Evolutionary conservation across 1,139 yeast species (phyloP).

Genomic region (Hansenula anomala): DNA sequence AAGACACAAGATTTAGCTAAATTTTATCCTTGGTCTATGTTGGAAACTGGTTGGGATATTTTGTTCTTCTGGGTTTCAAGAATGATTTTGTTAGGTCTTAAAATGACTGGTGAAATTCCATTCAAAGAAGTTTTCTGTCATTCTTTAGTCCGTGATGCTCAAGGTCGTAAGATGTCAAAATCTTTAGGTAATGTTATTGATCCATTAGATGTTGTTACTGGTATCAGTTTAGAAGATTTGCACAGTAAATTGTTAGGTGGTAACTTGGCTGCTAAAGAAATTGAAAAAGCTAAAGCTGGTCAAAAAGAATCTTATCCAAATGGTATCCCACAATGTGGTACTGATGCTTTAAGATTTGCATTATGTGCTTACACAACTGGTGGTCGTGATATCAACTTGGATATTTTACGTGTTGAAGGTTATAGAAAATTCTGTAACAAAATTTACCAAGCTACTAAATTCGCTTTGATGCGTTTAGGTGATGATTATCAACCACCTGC

Average conservation of each 20-base stretch:
- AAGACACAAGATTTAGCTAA: constrained; percentile 66
- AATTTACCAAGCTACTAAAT: constrained; percentile 97
- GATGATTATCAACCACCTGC: constrained; percentile 82
- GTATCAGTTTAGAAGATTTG: constrained; percentile 74
- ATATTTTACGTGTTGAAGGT: constrained; percentile 95
- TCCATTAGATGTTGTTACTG: constrained; percentile 89
- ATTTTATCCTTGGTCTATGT: constrained; percentile 87
- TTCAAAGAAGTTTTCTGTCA: constrained; percentile 97
- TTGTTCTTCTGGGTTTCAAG: constrained; percentile 98
- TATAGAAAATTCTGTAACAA: constrained; percentile 99
- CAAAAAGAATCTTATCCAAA: constrained; percentile 89
- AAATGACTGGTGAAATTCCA: constrained; percentile 87
- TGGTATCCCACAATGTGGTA: constrained; percentile 99
- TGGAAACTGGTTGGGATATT: constrained; percentile 99
- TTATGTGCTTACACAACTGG: constrained; percentile 98
- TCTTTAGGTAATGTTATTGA: constrained; percentile 95
- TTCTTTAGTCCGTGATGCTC: constrained; percentile 97
- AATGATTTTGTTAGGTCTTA: constrained; percentile 89
- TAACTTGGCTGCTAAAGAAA: constrained; percentile 86
- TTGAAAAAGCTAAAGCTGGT: constrained; percentile 83
- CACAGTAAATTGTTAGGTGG: constrained; percentile 77
- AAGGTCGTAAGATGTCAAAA: constrained; percentile 98
- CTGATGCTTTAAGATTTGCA: constrained; percentile 97
- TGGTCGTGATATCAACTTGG: constrained; percentile 96
- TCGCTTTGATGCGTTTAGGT: constrained; percentile 90